phyloP scores from a whole-genome alignment of 1,284 basidiomycete genomes.

The Tilletia indica region DNA sequence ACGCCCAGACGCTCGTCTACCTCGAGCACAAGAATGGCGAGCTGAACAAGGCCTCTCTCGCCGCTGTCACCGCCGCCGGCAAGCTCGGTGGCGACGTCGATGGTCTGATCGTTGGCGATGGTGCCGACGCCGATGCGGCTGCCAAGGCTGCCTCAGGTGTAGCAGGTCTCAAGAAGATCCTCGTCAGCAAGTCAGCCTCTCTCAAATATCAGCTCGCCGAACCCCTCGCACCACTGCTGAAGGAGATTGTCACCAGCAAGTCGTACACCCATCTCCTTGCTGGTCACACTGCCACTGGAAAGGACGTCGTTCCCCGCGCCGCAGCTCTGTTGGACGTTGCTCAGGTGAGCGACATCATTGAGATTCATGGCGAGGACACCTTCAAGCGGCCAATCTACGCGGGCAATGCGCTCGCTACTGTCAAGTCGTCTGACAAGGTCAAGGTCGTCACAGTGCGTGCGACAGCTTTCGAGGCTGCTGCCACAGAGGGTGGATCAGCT shows the following conservation, averaged over 20 bases:
- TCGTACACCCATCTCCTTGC: constrained; percentile 79
- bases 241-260: constrained; percentile 60
- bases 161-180: constrained; percentile 59
- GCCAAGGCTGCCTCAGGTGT: constrained; percentile 77
- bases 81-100: constrained; percentile 79
- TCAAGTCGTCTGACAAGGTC: constrained; percentile 76
- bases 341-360: constrained; percentile 83
- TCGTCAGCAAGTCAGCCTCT: constrained; percentile 55
- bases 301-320: constrained; percentile 77
- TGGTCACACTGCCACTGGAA: constrained; percentile 72
- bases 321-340: constrained; percentile 73
- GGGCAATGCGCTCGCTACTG: constrained; percentile 92
- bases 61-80: constrained; percentile 82
- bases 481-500: constrained; percentile 61
- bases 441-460: constrained; percentile 94
- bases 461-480: constrained; percentile 79
- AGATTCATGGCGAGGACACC: constrained; percentile 73
- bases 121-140: constrained; percentile 71
- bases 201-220: constrained; percentile 34
- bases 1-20: constrained; percentile 69
- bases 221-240: constrained; percentile 62
- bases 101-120: constrained; percentile 77
- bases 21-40: constrained; percentile 81
- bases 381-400: constrained; percentile 96
- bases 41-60: constrained; percentile 80